Evolutionary conservation across 2,329 filamentous ascomycete species (phyloP).

Genomic region (Trichoderma polysporum): DNA sequence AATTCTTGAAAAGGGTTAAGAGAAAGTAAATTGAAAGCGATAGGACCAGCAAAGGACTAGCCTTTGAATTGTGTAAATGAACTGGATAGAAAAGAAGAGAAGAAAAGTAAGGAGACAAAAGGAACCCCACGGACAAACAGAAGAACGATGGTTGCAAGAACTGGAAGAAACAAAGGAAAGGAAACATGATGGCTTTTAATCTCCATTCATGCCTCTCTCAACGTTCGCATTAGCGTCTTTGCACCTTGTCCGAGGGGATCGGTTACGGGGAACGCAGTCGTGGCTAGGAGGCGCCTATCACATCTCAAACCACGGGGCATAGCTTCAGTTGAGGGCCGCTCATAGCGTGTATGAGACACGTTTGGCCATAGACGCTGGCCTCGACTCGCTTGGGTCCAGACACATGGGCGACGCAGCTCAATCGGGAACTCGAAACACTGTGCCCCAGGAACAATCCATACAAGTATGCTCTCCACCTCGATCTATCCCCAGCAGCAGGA

Average conservation of each 20-base stretch:
- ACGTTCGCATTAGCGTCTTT: background rate
- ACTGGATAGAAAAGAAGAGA: slow-evolving; percentile 30
- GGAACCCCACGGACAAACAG: slow-evolving; percentile 29
- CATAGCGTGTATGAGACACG: slow-evolving; percentile 23
- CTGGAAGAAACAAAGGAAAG: slow-evolving; percentile 21
- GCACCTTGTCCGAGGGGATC: slow-evolving; percentile 8
- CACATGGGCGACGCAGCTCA: slow-evolving; percentile 3
- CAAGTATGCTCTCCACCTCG: background rate
- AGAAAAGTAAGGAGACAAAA: slow-evolving; percentile 30
- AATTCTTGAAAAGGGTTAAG: slow-evolving; percentile 6
- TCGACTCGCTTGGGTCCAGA: slow-evolving; percentile 2
- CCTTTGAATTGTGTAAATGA: slow-evolving; percentile 27
- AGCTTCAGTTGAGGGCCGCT: background rate
- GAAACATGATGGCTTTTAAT: slow-evolving; percentile 30
- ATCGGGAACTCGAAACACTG: slow-evolving; percentile 7
- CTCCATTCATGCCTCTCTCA: slow-evolving; percentile 5
- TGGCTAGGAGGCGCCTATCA: slow-evolving; percentile 16
- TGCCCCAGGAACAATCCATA: background rate
- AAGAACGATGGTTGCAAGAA: slow-evolving; percentile 30
- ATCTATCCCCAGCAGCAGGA: background rate
- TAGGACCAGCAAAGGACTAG: slow-evolving; percentile 36
- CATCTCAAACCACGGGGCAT: slow-evolving; percentile 16
- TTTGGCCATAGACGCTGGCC: slow-evolving; percentile 20
- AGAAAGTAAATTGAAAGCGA: slow-evolving; percentile 26
- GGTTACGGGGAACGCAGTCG: slow-evolving; percentile 17